Evolutionary conservation across 108 stramenopile species (phyloP), one percentile per base, ranked within the genome.

Genomic region (Cylindrotheca fusiformis): DNA sequence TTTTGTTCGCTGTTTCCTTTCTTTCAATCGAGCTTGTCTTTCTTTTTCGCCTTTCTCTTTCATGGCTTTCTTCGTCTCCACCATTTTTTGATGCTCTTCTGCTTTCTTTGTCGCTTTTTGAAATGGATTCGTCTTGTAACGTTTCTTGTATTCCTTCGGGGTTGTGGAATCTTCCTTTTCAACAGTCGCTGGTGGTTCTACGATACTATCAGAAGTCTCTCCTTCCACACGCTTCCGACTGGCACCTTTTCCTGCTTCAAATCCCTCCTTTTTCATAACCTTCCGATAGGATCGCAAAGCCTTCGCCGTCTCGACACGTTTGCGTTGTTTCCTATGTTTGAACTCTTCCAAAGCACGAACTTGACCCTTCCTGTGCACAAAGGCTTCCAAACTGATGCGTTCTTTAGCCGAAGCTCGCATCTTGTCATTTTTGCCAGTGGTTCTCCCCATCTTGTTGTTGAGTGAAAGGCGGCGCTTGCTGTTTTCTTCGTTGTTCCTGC

Each of bases 211-310:
- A 36, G 19, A 1, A 51, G 28, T 31, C 28, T 31, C 31, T 1
- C 4, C 25, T 25, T 21, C 21, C 24, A 33, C 5, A 18, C 90
- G 61, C 62, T 80, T 84, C 33, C 90, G 71, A 56, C 82, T 76
- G 28, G 86, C 86, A 14, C 90, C 90, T 41, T 47, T 70, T 17
- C 84, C 90, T 10, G 82, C 84, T 19, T 84, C 84, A 60, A 65
- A 82, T 14, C 90, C 90, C 65, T 82, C 86, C 17, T 59, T 22
- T 58, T 87, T 87, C 84, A 87, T 87, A 17, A 69, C 78, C 51
- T 73, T 81, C 20, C 73, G 63, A 53, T 91, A 91, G 30, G 67
- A 66, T 20, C 84, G 64, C 4, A 91, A 60, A 18, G 77, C 67
- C 48, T 70, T 60, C n/a, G 90, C 82, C 32, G 83, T 87, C 48